Conservation (phyloP, 2,329 filamentous ascomycete genomes). For the Talaromyces sp. region DNA sequence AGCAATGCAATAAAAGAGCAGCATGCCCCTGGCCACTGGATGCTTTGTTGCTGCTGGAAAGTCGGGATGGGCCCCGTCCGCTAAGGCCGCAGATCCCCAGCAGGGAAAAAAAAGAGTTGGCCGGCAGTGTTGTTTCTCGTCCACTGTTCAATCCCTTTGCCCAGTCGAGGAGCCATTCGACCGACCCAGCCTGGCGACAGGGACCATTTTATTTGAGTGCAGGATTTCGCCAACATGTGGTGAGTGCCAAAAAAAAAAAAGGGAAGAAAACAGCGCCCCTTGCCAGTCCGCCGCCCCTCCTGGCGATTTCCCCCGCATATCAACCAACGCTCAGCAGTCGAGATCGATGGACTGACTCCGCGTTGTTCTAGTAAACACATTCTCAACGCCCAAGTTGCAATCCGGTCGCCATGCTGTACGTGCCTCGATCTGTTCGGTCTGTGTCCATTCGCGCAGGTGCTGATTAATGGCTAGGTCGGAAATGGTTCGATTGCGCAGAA, state of each 20-base stretch:
- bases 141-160: neutral
- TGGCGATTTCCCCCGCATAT: neutral
- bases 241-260: neutral
- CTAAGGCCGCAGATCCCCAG: neutral
- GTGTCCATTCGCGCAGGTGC: neutral
- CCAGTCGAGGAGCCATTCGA: neutral
- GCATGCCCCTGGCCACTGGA: neutral
- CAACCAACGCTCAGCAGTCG: too few relatives aligned
- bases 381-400: slow-evolving; percentile 94
- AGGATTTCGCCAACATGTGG: neutral
- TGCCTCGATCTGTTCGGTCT: slow-evolving; percentile 12
- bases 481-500: slow-evolving; percentile 98
- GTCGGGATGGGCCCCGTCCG: neutral
- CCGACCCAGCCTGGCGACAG: neutral
- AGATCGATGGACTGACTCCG: neutral
- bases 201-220: neutral
- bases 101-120: neutral
- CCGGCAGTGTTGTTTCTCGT: neutral
- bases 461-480: slow-evolving; percentile 57
- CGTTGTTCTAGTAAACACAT: slow-evolving; percentile 76
- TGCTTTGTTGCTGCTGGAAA: neutral
- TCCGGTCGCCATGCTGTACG: slow-evolving; percentile 93
- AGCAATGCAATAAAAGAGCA: neutral
- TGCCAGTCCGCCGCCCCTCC: neutral
- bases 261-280: neutral